A percentile compares a stretch with the other conserved stretches of the same genome.
phyloP scores from a whole-genome alignment of 106 monocot species.

The Acanthochlamys bracteata region DNA sequence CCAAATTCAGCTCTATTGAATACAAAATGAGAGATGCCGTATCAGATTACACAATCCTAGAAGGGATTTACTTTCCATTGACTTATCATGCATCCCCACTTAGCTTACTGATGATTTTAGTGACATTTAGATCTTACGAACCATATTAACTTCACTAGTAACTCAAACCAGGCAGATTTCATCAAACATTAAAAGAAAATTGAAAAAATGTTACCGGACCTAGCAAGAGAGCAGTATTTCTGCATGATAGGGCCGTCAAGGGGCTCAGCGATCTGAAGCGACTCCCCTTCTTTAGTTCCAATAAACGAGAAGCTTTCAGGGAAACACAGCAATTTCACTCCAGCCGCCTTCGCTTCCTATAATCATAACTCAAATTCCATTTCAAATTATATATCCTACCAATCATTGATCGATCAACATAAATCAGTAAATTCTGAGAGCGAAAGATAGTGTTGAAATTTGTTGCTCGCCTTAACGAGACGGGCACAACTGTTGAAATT shows the following conservation, averaged over 20 bases:
- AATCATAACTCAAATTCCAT: background rate
- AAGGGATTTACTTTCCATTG: too few species aligned
- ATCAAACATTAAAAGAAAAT: background rate
- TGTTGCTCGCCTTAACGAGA: slow-evolving; percentile 51
- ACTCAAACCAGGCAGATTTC: too few species aligned
- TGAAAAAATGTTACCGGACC: slow-evolving; percentile 25
- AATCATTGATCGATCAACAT: background rate
- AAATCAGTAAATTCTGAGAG: too few species aligned
- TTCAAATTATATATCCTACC: background rate
- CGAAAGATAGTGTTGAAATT: too few species aligned
- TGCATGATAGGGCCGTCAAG: slow-evolving; percentile 75
- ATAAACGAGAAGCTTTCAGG: slow-evolving; percentile 87
- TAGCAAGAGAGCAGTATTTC: slow-evolving; percentile 86
- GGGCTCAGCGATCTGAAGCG: slow-evolving; percentile 65
- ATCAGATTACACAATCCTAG: too few species aligned
- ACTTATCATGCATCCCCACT: too few species aligned
- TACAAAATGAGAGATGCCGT: too few species aligned
- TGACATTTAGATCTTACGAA: too few species aligned
- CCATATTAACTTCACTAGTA: background rate
- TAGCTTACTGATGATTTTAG: too few species aligned
- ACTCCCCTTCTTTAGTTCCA: slow-evolving; percentile 44
- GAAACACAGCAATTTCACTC: slow-evolving; percentile 74
- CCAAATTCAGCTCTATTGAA: too few species aligned
- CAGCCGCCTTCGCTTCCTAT: slow-evolving; percentile 67
- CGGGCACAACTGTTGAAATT: slow-evolving; percentile 72